A percentile compares a stretch with the other conserved stretches of the same genome.
Conservation (phyloP, 305 asterid species). For the Rubia tinctorum region DNA sequence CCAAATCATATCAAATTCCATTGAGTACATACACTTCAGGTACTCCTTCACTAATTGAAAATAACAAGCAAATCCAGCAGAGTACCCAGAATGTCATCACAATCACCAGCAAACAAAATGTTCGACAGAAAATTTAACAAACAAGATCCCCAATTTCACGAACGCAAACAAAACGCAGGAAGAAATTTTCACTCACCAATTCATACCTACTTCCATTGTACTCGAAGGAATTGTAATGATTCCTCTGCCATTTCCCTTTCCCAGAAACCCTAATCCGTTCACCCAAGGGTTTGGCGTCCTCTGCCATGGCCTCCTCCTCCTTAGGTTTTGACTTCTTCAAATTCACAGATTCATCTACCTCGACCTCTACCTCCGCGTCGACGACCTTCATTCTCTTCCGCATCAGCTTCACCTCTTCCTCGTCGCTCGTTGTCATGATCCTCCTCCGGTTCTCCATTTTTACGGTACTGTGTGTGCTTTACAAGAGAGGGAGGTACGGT, state of each 20-base stretch:
- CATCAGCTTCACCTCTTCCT: conserved; percentile 10
- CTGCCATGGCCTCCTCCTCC: not conserved
- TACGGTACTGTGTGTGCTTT: not conserved
- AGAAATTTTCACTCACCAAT: conserved; percentile 43
- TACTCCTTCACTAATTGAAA: too few species aligned
- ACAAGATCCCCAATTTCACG: too few species aligned
- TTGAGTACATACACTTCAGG: too few species aligned
- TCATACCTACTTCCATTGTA: conserved; percentile 60
- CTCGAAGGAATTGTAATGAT: conserved; percentile 52
- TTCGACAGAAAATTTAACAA: too few species aligned
- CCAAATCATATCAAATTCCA: too few species aligned
- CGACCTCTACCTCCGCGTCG: not conserved
- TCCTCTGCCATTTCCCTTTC: conserved; percentile 49
- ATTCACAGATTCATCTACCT: not conserved
- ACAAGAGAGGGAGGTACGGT: too few species aligned
- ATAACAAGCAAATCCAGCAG: too few species aligned
- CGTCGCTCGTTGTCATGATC: conserved; percentile 21
- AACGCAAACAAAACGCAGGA: not conserved
- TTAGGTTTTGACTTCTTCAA: too few species aligned
- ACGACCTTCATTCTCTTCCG: conserved; percentile 23
- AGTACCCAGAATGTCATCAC: too few species aligned
- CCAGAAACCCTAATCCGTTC: conserved; percentile 68
- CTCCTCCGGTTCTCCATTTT: conserved; percentile 19
- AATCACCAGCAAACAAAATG: too few species aligned
- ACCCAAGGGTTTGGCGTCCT: conserved; percentile 64